A percentile compares a stretch with the other conserved stretches of the same genome.
Conservation (phyloP, 164 flowering plant species). For the Buxus sempervirens region DNA sequence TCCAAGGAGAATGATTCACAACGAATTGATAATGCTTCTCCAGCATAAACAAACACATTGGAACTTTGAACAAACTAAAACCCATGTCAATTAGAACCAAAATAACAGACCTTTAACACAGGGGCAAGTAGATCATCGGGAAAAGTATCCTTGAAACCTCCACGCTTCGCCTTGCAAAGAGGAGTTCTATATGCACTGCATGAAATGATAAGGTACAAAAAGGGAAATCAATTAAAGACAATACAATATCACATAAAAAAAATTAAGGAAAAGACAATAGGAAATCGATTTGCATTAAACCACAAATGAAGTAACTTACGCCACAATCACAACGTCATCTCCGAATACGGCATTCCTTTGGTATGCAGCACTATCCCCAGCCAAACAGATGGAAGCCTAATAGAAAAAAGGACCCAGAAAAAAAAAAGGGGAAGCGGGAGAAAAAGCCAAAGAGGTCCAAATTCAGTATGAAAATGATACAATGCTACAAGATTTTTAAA, state of each 20-base stretch:
- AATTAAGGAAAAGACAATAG: no score
- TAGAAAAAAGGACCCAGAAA: neutral
- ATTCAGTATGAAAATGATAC: neutral
- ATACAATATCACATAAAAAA: neutral
- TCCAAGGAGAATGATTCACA: neutral
- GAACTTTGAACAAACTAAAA: neutral
- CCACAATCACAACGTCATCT: conserved; percentile 92
- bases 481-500: no score
- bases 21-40: neutral
- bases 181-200: conserved; percentile 74
- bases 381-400: conserved; percentile 72
- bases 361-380: conserved; percentile 80
- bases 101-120: conserved; percentile 59
- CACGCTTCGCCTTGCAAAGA: conserved; percentile 84
- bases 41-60: neutral
- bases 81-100: neutral
- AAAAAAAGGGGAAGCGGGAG: neutral
- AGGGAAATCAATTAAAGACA: neutral
- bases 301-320: conserved; percentile 49
- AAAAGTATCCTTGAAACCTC: conserved; percentile 86
- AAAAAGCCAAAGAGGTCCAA: neutral
- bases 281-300: neutral
- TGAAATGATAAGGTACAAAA: neutral
- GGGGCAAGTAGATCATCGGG: conserved; percentile 87
- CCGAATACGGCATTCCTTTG: conserved; percentile 64